phyloP scores from a whole-genome alignment of 2,329 filamentous ascomycete genomes.

The Pezicula rhizophila region DNA sequence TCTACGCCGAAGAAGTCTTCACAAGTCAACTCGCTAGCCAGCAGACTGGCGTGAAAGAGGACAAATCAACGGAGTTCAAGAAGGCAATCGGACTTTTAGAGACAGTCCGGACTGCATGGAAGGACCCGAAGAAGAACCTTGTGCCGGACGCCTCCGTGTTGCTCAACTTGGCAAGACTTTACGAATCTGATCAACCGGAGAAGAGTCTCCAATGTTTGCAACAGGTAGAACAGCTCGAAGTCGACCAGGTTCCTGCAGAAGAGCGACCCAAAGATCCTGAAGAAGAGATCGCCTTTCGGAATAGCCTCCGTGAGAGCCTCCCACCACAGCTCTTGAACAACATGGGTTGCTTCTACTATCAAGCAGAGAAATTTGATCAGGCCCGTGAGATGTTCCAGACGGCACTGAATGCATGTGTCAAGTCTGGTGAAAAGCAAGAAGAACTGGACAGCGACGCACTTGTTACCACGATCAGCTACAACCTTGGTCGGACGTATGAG shows the following conservation, averaged over 20 bases:
- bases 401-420: slow-evolving; percentile 82
- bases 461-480: slow-evolving; percentile 94
- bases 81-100: slow-evolving; percentile 85
- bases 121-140: slow-evolving; percentile 81
- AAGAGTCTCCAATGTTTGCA: slow-evolving; percentile 88
- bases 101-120: slow-evolving; percentile 80
- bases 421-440: slow-evolving; percentile 68
- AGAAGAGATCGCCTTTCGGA: slow-evolving; percentile 54
- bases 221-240: slow-evolving; percentile 85
- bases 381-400: slow-evolving; percentile 87
- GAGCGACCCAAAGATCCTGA: slow-evolving; percentile 55
- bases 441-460: slow-evolving; percentile 82
- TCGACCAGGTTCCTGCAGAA: slow-evolving; percentile 69
- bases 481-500: slow-evolving; percentile 90
- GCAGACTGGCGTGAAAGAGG: slow-evolving; percentile 67
- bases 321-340: slow-evolving; percentile 94
- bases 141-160: slow-evolving; percentile 80
- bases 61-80: slow-evolving; percentile 77
- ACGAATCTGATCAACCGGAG: slow-evolving; percentile 79
- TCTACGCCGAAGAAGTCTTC: slow-evolving; percentile 95
- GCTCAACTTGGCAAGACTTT: slow-evolving; percentile 84
- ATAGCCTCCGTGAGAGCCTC: slow-evolving; percentile 66
- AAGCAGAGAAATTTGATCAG: slow-evolving; percentile 71
- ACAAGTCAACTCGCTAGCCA: slow-evolving; percentile 70
- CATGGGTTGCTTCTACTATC: slow-evolving; percentile 92